Evolutionary conservation across 2,329 filamentous ascomycete genomes (phyloP).

Genomic region (Pestalotiopsis sp.): DNA sequence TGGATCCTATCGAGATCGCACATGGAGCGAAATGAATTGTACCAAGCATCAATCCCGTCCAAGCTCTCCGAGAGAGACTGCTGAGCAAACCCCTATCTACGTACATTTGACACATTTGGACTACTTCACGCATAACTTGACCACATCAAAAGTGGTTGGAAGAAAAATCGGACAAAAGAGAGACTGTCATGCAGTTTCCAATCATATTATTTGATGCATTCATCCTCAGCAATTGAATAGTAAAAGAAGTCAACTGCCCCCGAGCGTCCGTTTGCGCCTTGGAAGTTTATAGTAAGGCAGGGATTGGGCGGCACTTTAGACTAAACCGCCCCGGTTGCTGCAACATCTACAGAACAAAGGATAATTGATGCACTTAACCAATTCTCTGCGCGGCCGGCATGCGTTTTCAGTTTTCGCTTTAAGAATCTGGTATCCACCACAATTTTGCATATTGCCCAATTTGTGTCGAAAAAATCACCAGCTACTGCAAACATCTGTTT

Average conservation of each 20-base stretch:
- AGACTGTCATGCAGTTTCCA: no score
- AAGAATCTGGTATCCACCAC: constrained; percentile 4
- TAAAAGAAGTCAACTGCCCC: no score
- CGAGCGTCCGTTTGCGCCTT: not conserved
- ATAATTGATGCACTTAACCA: constrained; percentile 9
- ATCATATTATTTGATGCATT: no score
- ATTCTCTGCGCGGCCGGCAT: not conserved
- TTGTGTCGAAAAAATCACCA: constrained; percentile 1
- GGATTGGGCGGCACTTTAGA: not conserved
- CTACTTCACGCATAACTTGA: no score
- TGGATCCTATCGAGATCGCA: not conserved
- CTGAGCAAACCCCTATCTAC: no score
- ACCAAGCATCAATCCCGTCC: no score
- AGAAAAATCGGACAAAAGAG: no score
- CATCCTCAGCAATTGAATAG: no score
- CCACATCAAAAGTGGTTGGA: no score
- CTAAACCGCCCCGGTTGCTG: not conserved
- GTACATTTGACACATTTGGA: no score
- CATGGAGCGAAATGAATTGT: not conserved
- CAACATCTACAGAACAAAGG: not conserved
- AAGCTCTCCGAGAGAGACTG: no score
- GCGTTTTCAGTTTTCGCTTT: constrained; percentile 12
- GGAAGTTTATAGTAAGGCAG: not conserved
- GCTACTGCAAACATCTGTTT: not conserved
- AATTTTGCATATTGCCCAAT: constrained; percentile 13